Evolutionary conservation across 169 alveolate species (phyloP), one percentile per base, ranked within the genome.

Genomic region (Plasmodium sp.): DNA sequence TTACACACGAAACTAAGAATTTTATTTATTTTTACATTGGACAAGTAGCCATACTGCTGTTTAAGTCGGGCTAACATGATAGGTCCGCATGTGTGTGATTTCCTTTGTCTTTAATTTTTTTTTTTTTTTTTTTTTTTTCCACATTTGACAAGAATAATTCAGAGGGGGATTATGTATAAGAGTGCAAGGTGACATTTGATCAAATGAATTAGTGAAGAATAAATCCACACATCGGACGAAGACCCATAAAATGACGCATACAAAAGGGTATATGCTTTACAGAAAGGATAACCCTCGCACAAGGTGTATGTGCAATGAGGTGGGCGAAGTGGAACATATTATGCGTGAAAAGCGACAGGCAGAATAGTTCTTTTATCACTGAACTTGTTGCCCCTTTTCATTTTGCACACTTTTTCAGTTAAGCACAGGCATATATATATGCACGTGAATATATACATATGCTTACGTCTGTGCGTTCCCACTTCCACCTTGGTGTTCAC

Each of bases 11-110:
- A 97, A 99, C 99, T 58, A 99, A 99, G 96, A 99, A 99, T 97
- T 99, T 99, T 98, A 99, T 99, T 96, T 99, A 99, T 97, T 99
- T 99, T 98, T 99, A 99, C 97, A 98, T 99, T 90, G 99, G 99
- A 31, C 99, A 99, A 97, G 99, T 98, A 54, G 99, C 99, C 72
- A 98, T 99, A 67, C 98, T 99, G 41, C 98, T 99, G 88, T 99
- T 99, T 97, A 99, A 99, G 94, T 97, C 99, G 82, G 99, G 99
- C 51, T 99, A 98, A 98, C 39, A 39, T 10, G 31, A 48, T 48
- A 31, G 27, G 14, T 79, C 22, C 73, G 41, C 31, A 27, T 67
- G 31, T 48, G 71, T 67, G 31, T 45, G n/a, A 39, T 33, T 80
- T 51, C 58, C n/a, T 45, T 77, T 36, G 90, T 6, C 58, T 33